phyloP scores from a whole-genome alignment of 345 rosid genomes.

The Murraya paniculata region DNA sequence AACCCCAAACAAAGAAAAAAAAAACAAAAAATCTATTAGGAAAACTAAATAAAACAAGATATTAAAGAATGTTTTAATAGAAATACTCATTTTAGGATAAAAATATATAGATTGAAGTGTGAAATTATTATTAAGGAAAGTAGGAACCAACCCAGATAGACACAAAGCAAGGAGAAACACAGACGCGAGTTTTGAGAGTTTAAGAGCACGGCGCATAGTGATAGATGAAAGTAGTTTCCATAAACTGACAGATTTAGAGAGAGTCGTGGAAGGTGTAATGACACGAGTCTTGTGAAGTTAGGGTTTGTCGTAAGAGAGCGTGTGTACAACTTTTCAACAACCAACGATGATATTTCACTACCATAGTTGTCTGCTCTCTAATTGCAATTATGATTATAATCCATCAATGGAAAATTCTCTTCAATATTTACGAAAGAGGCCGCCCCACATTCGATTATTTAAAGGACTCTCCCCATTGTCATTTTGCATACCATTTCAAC shows the following conservation, averaged over 20 bases:
- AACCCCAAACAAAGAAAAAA: neutral
- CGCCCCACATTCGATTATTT: neutral
- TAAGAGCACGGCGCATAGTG: neutral
- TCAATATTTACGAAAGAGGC: neutral
- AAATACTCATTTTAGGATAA: neutral
- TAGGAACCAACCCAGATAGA: neutral
- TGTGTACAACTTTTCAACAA: conserved; percentile 5
- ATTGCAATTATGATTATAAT: conserved; percentile 10
- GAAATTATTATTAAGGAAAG: neutral
- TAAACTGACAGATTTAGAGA: conserved; percentile 8
- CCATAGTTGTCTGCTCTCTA: conserved; percentile 14
- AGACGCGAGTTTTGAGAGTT: neutral
- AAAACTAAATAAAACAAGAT: neutral
- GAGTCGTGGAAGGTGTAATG: neutral
- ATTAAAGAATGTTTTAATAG: neutral
- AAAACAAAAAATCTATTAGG: neutral
- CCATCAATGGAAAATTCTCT: conserved; percentile 6
- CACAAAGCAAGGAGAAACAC: neutral
- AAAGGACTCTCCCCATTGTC: neutral
- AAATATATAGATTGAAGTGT: neutral
- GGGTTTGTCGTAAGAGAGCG: neutral
- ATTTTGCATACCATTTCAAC: neutral
- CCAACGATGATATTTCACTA: conserved; percentile 20
- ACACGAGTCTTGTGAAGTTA: neutral
- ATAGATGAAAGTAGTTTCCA: neutral